Evolutionary conservation across 1,139 yeast genomes (phyloP).

Genomic region (Candida sojae): DNA sequence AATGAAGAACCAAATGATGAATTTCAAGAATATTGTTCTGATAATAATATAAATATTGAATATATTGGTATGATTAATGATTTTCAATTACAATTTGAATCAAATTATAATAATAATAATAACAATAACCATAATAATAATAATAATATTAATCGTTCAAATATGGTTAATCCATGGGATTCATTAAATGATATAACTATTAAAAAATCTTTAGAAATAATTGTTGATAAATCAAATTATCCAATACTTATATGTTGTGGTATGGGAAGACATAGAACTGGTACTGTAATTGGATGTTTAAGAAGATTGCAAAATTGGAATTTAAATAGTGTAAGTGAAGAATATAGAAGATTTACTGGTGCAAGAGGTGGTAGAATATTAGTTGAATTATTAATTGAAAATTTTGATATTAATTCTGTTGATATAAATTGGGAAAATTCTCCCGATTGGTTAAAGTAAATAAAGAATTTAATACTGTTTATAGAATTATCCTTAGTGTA

Average conservation of each 20-base stretch:
- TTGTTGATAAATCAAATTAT: slow-evolving; percentile 69
- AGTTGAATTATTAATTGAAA: slow-evolving; percentile 88
- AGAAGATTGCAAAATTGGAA: slow-evolving; percentile 95
- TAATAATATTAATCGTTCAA: background rate
- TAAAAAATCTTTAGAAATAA: slow-evolving; percentile 72
- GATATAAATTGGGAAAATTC: slow-evolving; percentile 35
- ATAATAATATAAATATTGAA: slow-evolving; percentile 64
- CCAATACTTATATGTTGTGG: slow-evolving; percentile 94
- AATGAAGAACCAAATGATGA: slow-evolving; percentile 94
- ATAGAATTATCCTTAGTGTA: no score
- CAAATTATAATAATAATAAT: slow-evolving; percentile 22
- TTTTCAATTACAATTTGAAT: slow-evolving; percentile 15
- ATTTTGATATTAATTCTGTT: slow-evolving; percentile 63
- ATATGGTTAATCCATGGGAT: slow-evolving; percentile 78
- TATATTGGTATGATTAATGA: slow-evolving; percentile 68
- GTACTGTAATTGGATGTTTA: slow-evolving; percentile 92
- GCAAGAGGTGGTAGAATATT: slow-evolving; percentile 87
- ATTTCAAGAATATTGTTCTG: slow-evolving; percentile 77
- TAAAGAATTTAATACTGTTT: no score
- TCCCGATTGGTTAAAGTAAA: slow-evolving; percentile 16
- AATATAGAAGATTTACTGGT: slow-evolving; percentile 91
- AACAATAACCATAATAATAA: slow-evolving; percentile 16
- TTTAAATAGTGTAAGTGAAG: slow-evolving; percentile 89
- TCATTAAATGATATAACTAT: slow-evolving; percentile 87
- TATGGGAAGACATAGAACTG: slow-evolving; percentile 97